Conservation (phyloP, 2,329 filamentous ascomycete genomes). For the Fusarium ramigenum region DNA sequence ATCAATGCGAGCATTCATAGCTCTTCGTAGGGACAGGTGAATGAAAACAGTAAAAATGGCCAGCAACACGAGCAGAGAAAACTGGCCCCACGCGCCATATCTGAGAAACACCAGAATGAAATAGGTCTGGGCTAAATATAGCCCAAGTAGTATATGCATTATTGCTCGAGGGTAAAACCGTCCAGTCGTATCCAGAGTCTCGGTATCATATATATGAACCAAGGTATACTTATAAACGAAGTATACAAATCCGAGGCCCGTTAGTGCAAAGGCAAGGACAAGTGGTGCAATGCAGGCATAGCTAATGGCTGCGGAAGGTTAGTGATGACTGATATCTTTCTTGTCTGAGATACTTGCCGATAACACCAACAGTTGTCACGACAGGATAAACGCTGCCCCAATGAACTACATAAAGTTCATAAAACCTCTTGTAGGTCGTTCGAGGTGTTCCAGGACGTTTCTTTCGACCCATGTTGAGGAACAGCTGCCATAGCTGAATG, state of each 20-base stretch:
- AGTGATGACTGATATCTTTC: background rate
- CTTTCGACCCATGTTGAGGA: fast-evolving
- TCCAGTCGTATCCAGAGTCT: background rate
- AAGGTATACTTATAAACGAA: background rate
- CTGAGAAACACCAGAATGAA: fast-evolving
- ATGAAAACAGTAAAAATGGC: fast-evolving
- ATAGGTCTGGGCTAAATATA: background rate
- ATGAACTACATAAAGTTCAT: background rate
- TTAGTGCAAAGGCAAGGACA: background rate
- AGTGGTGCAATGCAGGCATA: background rate
- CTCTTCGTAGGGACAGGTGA: background rate
- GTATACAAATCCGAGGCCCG: background rate
- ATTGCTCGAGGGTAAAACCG: background rate
- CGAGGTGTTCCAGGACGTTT: background rate
- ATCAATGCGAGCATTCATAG: background rate
- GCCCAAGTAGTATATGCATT: background rate
- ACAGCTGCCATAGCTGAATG: background rate
- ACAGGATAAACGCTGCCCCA: background rate
- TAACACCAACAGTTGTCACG: background rate
- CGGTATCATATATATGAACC: background rate
- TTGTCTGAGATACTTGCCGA: background rate
- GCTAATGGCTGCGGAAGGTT: background rate
- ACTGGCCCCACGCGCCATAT: fast-evolving
- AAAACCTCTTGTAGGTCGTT: fast-evolving
- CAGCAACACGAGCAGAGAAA: background rate